Base-by-base conservation (phyloP, 2,329 filamentous ascomycete genomes). In the Leptographium galeiforme region DNA sequence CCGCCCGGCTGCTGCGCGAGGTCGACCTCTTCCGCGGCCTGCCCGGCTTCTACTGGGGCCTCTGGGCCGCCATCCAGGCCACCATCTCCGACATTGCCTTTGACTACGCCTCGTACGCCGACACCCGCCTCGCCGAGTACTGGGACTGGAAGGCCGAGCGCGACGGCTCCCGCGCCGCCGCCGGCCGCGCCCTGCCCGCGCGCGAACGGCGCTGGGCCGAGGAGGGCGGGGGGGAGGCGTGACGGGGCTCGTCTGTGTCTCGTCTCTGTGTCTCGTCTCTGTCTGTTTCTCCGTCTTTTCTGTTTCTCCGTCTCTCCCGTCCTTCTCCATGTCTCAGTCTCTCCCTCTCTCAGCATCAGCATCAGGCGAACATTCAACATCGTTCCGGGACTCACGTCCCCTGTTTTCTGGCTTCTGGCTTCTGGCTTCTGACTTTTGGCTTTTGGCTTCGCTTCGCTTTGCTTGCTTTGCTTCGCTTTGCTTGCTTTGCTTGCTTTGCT, bases 31-130 rank as follows among this genome's bases (percentile, higher is more conserved):
- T 87, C 71, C 80, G 93, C 47, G 93, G 90, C 45, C 78, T 96
- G 14, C 93, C 93, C 0, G 93, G 93, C 8, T 88, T 98, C 64
- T 82, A 78, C 67, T 89, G 85, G 90, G 93, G 93, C 30, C 89
- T 96, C 55, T 98, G 93, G 93, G 86, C 89, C 8, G 72, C 94
- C 58, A 97, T 98, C 59, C 93, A 98, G 72, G 87, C 90, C 2
- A 87, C 81, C 53, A 97, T 98, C 59, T 95, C 88, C 12, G 81
- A 91, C 59, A 98, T 98, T 62, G 87, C 96, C 65, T 98, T 98
- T 64, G 90, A 98, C 69, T 98, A 98, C 66, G 87, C 89, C 45
- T 81, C 78, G 10, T 98, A 97, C 66, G 91, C 93, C 12, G 88
- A 96, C 67, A 70, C 85, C 16, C 77, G 93, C 53, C 73, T 98